Conservation (phyloP, 768 basidiomycete species). For the Mycena epipterygia region DNA sequence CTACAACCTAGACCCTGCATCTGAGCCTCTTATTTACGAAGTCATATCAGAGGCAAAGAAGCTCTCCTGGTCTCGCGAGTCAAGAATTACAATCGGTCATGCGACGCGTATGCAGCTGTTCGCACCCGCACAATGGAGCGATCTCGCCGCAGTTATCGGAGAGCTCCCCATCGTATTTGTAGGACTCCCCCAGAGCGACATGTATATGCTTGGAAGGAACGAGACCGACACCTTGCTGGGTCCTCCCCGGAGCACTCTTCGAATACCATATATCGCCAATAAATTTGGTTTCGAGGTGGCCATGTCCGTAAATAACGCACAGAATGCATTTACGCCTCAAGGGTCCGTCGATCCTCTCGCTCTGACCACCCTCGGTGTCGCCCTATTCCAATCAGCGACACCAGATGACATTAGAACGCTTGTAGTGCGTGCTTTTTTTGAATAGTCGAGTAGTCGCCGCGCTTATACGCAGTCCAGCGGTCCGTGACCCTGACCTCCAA, state of each 20-base stretch:
- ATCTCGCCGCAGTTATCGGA: slow-evolving; percentile 54
- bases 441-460: slow-evolving; percentile 5
- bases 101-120: slow-evolving; percentile 71
- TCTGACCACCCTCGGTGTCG: slow-evolving; percentile 69
- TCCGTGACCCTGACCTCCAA: slow-evolving; percentile 68
- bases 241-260: slow-evolving; percentile 67
- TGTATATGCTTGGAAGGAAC: slow-evolving; percentile 76
- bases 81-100: slow-evolving; percentile 67
- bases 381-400: slow-evolving; percentile 70
- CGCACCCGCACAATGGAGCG: slow-evolving; percentile 59
- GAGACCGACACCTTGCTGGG: slow-evolving; percentile 51
- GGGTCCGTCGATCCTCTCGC: slow-evolving; percentile 74
- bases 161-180: slow-evolving; percentile 67
- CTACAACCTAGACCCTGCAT: slow-evolving; percentile 68
- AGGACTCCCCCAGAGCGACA: slow-evolving; percentile 72
- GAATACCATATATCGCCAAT: slow-evolving; percentile 61
- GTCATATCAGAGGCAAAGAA: slow-evolving; percentile 59
- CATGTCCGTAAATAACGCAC: slow-evolving; percentile 75
- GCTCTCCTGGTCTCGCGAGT: slow-evolving; percentile 45
- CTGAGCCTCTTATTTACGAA: slow-evolving; percentile 69
- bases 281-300: slow-evolving; percentile 63
- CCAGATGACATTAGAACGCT: slow-evolving; percentile 60
- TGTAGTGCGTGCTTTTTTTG: slow-evolving; percentile 55
- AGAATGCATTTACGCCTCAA: slow-evolving; percentile 79
- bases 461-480: slow-evolving; percentile 50